Base-by-base conservation (phyloP, 2,329 filamentous ascomycete genomes). In the Juglanconis oblonga region DNA sequence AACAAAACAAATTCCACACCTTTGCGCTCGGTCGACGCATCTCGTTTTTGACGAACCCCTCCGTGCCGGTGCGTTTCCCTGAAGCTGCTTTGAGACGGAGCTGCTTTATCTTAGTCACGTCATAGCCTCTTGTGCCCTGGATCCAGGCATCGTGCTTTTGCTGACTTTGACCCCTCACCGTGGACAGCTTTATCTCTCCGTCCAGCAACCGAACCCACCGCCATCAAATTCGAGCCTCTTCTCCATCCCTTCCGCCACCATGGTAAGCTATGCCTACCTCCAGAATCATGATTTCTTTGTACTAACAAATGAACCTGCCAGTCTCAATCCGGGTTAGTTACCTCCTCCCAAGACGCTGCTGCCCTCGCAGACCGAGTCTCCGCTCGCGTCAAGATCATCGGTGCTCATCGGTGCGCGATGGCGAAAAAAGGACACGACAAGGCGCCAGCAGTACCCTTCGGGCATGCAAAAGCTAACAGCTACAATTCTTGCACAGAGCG, bases 241-340 rank as follows among this genome's bases (percentile, higher is more conserved):
- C 50, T 51, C 52, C 38, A 52, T 38, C 48, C 36, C 14, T 42
- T 52, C 54, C 40, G 57, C 54, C 61, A 57, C 47, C 58, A 62
- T 62, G 61, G 61, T 62, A 57, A 62, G 61, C 13, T 13, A 32
- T 14, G 17, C 13, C n/a, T 24, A 9, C 7, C 32, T 52, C 35
- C 11, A 10, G 10, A 5, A 24, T 9, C 35, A 8, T 42, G n/a
- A 1, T 47, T 32, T 14, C 40, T 14, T 31, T 14, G 10, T 61
- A 32, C 48, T 59, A 53, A 64, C 42, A 7, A 44, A 42, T n/a
- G 32, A 3, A 17, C 42, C 62, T 14, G 54, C 45, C 68, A 88
- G 85, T 87, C 85, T 86, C 83, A 87, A 83, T 87, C 85, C 75
- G 85, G 85, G 85, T 88, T 79, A 74, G 83, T 85, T 64, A 68